Base-by-base conservation (phyloP, 2,329 filamentous ascomycete genomes). In the Aspergillus sp. region DNA sequence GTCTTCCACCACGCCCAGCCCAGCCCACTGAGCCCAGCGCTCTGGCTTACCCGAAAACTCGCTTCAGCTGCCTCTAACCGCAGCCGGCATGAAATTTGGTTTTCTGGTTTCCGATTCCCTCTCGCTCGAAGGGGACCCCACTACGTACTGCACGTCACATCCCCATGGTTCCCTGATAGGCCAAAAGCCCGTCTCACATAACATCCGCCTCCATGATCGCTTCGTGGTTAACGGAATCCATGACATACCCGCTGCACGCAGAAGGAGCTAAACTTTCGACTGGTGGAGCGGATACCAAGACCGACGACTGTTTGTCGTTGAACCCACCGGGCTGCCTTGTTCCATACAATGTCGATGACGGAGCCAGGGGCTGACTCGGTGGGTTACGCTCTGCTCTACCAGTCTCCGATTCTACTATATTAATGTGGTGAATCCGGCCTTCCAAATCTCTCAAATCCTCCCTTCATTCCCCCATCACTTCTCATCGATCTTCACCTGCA, bases 341-440 rank as follows among this genome's bases (percentile, higher is more conserved):
- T 61, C 50, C 56, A 61, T 46, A 54, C 54, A 25, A 52, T 52
- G 56, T 65, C 52, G 52, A 65, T 58, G 59, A 58, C 56, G 58
- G 57, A 55, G 51, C 63, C 63, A 65, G 53, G 59, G 63, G 54
- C 49, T 37, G 57, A 55, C 51, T 51, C 52, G 33, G 44, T 58
- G 46, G 52, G 48, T 43, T 40, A 46, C 37, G 35, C 7, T 54
- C 15, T 45, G 23, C n/a, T 52, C 49, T 45, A 58, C 55, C 53
- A 46, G 52, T 47, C 35, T 23, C 27, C 45, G 3, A 27, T 47
- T 49, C 23, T 48, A 44, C 27, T 62, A 61, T 64, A 61, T 62
- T 58, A 64, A 59, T 52, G 52, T 52, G n/a, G 8, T 31, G 3
- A 8, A 45, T 48, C 46, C 52, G 41, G 50, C 51, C 51, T 51